A percentile compares a stretch with the other conserved stretches of the same genome.
These are phyloP conservation scores for Zea luxurians DNA, from an alignment of 176 grass and related monocot genomes.

Conservation along the genomic window DNA sequence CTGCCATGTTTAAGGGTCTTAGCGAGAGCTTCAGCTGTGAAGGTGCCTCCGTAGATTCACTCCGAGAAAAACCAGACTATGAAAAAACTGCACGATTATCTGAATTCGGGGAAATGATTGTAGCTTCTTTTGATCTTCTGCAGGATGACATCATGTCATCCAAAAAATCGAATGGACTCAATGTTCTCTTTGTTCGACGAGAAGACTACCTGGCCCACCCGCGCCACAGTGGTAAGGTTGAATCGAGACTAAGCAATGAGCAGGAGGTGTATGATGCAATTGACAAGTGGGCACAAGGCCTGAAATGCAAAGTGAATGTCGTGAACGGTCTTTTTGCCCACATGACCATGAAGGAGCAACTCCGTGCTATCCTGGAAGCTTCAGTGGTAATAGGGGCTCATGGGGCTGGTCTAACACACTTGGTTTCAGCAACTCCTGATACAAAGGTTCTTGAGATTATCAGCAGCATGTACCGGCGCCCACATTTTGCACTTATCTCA, in stretches of 20 bases:
- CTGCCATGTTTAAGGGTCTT: constrained; percentile 93
- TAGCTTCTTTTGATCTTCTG: constrained; percentile 64
- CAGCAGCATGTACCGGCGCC: constrained; percentile 75
- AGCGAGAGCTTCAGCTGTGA: constrained; percentile 65
- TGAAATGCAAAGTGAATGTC: constrained; percentile 79
- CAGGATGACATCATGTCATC: constrained; percentile 41
- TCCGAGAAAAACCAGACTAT: constrained; percentile 47
- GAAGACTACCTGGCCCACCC: constrained; percentile 96
- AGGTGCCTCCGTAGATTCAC: constrained; percentile 54
- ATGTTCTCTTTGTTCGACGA: constrained; percentile 89
- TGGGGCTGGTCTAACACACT: constrained; percentile 87
- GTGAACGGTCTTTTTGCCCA: constrained; percentile 90
- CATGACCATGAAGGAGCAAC: constrained; percentile 92
- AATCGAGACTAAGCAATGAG: constrained; percentile 90
- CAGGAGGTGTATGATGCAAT: constrained; percentile 66
- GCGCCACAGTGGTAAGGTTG: constrained; percentile 81
- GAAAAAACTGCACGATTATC: constrained; percentile 82
- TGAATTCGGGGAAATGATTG: constrained; percentile 93
- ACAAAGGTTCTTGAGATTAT: constrained; percentile 94
- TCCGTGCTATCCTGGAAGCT: constrained; percentile 74
- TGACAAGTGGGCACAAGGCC: constrained; percentile 65
- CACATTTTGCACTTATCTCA: constrained; percentile 83
- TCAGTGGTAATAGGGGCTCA: constrained; percentile 89
- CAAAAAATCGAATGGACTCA: constrained; percentile 49
- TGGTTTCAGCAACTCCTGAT: constrained; percentile 66